These are phyloP conservation scores for Veloboletus limbatus DNA, from an alignment of 1,284 basidiomycete species.

Conservation along the genomic window DNA sequence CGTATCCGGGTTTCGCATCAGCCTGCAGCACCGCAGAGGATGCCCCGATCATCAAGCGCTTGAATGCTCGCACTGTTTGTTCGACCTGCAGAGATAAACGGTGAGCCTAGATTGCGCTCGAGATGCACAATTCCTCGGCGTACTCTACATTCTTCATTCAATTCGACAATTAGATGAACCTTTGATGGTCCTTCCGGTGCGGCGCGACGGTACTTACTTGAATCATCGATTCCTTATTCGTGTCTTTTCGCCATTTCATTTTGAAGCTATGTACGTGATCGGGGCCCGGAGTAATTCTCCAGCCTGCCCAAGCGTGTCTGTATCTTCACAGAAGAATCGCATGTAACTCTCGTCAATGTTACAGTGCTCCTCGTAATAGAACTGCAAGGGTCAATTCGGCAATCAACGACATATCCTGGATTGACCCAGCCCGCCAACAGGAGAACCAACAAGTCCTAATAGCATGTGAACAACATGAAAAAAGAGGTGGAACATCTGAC, in stretches of 20 bases:
- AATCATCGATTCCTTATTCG: no score
- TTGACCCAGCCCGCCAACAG: slow-evolving; percentile 81
- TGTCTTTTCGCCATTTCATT: no score
- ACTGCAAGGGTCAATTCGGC: slow-evolving; percentile 44
- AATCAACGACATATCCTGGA: not conserved
- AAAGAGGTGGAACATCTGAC: slow-evolving; percentile 1
- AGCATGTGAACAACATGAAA: slow-evolving; percentile 2
- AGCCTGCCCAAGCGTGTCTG: slow-evolving; percentile 76
- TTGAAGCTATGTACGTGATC: slow-evolving; percentile 74
- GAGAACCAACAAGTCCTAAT: slow-evolving; percentile 84
- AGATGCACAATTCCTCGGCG: not conserved
- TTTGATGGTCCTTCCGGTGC: no score
- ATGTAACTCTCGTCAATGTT: slow-evolving; percentile 83
- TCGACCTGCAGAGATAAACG: not conserved
- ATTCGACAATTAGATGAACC: no score
- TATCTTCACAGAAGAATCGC: slow-evolving; percentile 93
- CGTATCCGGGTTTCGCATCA: no score
- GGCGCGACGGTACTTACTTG: no score
- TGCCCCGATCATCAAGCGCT: slow-evolving; percentile 4
- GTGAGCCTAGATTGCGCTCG: not conserved
- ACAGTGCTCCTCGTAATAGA: slow-evolving; percentile 85
- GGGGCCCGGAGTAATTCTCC: slow-evolving; percentile 74
- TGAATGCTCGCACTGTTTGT: slow-evolving; percentile 8
- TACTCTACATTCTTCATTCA: no score
- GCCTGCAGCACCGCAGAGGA: no score